Conservation (phyloP, 305 asterid genomes). For the Fraxinus nigra region DNA sequence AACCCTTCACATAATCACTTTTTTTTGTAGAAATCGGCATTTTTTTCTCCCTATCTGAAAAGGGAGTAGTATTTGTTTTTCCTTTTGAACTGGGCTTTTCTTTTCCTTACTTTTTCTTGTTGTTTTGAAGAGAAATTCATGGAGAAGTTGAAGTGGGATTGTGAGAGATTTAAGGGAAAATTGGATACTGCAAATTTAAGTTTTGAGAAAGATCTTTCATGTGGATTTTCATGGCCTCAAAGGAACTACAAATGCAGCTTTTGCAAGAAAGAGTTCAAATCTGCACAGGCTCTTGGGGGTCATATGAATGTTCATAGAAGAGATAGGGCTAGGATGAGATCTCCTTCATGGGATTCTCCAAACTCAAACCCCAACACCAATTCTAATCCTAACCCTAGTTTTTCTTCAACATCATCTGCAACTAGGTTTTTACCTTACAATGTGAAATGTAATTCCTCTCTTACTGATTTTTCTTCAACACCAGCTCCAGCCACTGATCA, state of each 20-base stretch:
- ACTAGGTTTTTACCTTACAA: conserved; percentile 27
- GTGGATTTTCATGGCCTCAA: conserved; percentile 55
- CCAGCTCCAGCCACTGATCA: conserved; percentile 18
- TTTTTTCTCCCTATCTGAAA: neutral
- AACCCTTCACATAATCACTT: neutral
- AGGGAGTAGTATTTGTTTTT: neutral
- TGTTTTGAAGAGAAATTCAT: conserved; percentile 4
- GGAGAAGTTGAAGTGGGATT: conserved; percentile 41
- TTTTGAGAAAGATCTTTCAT: conserved; percentile 41
- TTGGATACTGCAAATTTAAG: conserved; percentile 34
- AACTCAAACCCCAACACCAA: conserved; percentile 1
- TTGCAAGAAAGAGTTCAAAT: conserved; percentile 62
- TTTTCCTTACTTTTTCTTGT: neutral
- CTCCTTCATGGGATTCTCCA: conserved; percentile 32
- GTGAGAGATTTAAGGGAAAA: conserved; percentile 25
- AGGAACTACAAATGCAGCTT: conserved; percentile 59
- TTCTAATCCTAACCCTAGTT: conserved; percentile 29
- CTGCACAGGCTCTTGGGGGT: conserved; percentile 70
- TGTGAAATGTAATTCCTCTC: neutral
- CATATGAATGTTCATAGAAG: conserved; percentile 67
- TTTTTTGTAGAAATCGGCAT: neutral
- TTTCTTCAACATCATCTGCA: conserved; percentile 14
- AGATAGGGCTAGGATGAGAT: conserved; percentile 57
- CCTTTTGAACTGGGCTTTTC: neutral
- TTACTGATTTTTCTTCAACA: neutral